A percentile compares a stretch with the other conserved stretches of the same genome.
Evolutionary conservation across 768 basidiomycete genomes (phyloP).

Genomic region (Trametes cinnabarina): DNA sequence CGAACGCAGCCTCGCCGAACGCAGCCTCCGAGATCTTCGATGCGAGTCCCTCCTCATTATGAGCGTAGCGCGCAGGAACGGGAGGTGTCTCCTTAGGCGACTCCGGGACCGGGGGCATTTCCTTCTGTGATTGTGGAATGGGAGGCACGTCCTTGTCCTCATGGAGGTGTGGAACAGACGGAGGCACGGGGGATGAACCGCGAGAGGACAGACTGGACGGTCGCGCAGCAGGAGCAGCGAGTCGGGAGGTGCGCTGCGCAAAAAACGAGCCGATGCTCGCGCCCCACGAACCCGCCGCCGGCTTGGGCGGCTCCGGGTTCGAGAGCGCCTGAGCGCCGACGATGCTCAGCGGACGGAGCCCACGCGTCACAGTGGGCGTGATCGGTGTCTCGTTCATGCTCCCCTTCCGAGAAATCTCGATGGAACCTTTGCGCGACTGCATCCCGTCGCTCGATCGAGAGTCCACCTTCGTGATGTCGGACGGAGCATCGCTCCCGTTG

Average conservation of each 20-base stretch:
- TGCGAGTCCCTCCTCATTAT: not conserved
- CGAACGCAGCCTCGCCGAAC: conserved; percentile 17
- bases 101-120: not conserved
- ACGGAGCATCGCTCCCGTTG: conserved; percentile 6
- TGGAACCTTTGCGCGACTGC: conserved; percentile 4
- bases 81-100: conserved; percentile 6
- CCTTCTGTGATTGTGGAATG: not conserved
- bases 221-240: conserved; percentile 28
- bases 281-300: conserved; percentile 41
- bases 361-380: conserved; percentile 16
- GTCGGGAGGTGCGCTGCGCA: conserved; percentile 36
- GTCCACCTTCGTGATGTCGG: conserved; percentile 18
- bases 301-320: conserved; percentile 24
- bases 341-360: conserved; percentile 31
- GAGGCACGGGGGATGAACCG: conserved; percentile 19
- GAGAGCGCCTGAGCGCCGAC: conserved; percentile 23
- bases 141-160: conserved; percentile 15
- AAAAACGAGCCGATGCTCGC: conserved; percentile 50
- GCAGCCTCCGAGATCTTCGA: too few species aligned
- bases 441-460: conserved; percentile 8
- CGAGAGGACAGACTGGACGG: conserved; percentile 15
- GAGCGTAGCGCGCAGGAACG: not conserved
- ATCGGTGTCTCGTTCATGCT: conserved; percentile 9
- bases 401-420: not conserved
- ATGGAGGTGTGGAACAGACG: conserved; percentile 13